Evolutionary conservation across 73 alveolate species (phyloP), one percentile per base, ranked within the genome.

Genomic region (Effrenium voratum): DNA sequence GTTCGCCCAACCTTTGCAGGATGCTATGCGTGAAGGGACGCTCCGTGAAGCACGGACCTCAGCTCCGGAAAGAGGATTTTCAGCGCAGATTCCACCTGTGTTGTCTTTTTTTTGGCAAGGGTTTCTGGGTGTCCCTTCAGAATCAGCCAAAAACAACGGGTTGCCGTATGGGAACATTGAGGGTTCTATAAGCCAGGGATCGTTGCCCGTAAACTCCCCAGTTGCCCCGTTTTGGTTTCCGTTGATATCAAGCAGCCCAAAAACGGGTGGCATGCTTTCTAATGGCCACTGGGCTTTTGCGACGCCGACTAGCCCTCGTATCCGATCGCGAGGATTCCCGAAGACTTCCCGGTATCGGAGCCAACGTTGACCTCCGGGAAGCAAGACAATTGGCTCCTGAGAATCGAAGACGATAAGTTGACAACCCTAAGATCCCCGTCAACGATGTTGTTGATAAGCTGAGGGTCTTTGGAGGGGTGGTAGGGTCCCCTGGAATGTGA

Each of bases 1-100:
- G 12, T 30, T 57, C 72, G 28, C 3, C 1, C 8, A 6, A 45
- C 15, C 47, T 28, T 47, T 28, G 87, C 87, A 76, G 87, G 87
- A 76, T 76, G 87, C 87, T 76, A 41, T 43, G 87, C 28, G 87
- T 76, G 28, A 76, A 76, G 87, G 60, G 60, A 38, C 40, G 44
- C 63, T 36, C 2, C 5, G 87, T 44, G 43, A 43, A 55, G 87
- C 40, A 5, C 24, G 87, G 72, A 22, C 72, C 72, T 57, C 28
- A 30, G 72, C 28, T 57, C 28, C 72, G n/a, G 28, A n/a, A 57
- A 22, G 28, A 57, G 87, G 19, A 24, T 4, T 59, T 36, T 12
- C 16, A 34, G 32, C 50, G 16, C 50, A 72, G 32, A 49, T 72
- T 60, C 30, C 34, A 5, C 5, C 30, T 63, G 76, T 63, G 76